Base-by-base conservation (phyloP, 2,329 filamentous ascomycete species). In the Venturia nashicola region DNA sequence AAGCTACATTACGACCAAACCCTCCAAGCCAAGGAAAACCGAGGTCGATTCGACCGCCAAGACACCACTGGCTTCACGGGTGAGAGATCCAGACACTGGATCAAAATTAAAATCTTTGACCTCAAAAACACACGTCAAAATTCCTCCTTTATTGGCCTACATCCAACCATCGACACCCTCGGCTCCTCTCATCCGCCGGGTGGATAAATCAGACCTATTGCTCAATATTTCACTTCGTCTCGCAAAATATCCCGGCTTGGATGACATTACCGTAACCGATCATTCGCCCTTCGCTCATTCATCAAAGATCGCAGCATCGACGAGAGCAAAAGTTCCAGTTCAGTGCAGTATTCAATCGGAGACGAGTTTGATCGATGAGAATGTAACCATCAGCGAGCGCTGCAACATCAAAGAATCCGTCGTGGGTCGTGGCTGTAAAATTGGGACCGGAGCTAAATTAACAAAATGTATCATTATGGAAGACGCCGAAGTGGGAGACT, bases 401-500 rank as follows among this genome's bases (percentile, higher is more conserved):
- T 87, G 86, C 32, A 88, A 91, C n/a, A 89, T 99, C 76, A 97
- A 96, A 74, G 91, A 96, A 75, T 88, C 82, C 44, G 90, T 97
- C 39, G 85, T 99, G 48, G 94, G 94, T 2, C 85, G 90, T 5
- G 91, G 90, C 69, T 96, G 91, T 73, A 87, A 89, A 70, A 93
- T 99, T 67, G 86, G 87, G 67, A 86, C 88, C 68, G 91, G 91
- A n/a, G 91, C 89, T 39, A 89, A 92, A 68, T 77, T 99, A 55
- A 86, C 86, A n/a, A 84, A 92, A 67, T 97, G 93, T 74, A 76
- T 97, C 59, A 78, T 97, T 23, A 97, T 97, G 91, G 93, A 97
- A 66, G 90, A 90, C 3, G 92, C 90, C 0, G 86, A 90, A 8
- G 82, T 99, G 14, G 92, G 90, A 16, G 89, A 90, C 70, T 87